phyloP scores from a whole-genome alignment of 345 rosid species.

The Zanthoxylum bungeanum region DNA sequence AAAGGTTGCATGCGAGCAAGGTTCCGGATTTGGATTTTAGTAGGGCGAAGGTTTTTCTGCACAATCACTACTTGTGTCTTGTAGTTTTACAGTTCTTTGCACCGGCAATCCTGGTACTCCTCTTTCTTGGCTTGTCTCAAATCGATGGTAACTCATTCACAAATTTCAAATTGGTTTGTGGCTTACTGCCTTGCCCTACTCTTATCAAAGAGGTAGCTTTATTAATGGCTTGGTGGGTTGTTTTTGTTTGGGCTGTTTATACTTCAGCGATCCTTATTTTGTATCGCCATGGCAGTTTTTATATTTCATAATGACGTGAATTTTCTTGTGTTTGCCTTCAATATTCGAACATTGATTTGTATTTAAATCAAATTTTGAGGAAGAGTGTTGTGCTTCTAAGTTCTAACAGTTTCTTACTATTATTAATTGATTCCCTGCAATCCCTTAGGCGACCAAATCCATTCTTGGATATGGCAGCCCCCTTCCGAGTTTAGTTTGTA shows the following conservation, averaged over 20 bases:
- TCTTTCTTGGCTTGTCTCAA: constrained; percentile 66
- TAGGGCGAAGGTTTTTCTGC: constrained; percentile 86
- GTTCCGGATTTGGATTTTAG: constrained; percentile 89
- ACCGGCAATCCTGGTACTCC: constrained; percentile 55
- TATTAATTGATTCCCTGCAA: neutral
- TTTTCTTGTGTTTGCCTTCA: constrained; percentile 2
- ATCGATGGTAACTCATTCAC: constrained; percentile 43
- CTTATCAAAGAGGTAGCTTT: constrained; percentile 47
- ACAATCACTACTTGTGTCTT: constrained; percentile 83
- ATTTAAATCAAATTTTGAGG: constrained; percentile 13
- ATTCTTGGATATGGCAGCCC: neutral
- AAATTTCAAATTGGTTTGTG: constrained; percentile 38
- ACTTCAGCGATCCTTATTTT: constrained; percentile 58
- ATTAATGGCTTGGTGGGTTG: constrained; percentile 91
- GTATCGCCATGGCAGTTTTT: constrained; percentile 62
- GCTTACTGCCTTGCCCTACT: constrained; percentile 52
- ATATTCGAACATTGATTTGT: neutral
- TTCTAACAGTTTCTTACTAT: neutral
- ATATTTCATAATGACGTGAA: constrained; percentile 49
- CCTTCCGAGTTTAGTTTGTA: neutral
- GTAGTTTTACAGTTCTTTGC: constrained; percentile 70
- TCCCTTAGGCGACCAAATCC: neutral
- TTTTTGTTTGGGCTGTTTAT: constrained; percentile 62
- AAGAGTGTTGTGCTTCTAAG: constrained; percentile 13
- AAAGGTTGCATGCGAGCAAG: constrained; percentile 80